Evolutionary conservation across 495 filamentous ascomycete genomes (phyloP), one percentile per base, ranked within the genome.

Genomic region (Penicillium cosmopolitanum): DNA sequence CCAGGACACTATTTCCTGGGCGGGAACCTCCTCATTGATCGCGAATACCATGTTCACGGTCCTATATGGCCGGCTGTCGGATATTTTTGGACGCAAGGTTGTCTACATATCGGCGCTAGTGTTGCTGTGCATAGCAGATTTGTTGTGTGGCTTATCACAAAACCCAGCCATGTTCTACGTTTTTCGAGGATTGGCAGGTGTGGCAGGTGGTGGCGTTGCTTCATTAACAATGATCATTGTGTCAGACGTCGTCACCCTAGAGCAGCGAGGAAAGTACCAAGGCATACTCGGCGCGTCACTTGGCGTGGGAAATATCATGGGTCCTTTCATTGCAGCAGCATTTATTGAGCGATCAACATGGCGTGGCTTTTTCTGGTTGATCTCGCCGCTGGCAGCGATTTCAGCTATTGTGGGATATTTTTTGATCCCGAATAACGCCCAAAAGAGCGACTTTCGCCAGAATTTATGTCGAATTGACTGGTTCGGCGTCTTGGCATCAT

Each of bases 21-120:
- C 89, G 5, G 90, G 88, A n/a, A 92, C 87, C 1, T 89, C 88
- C 4, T 87, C 87, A 23, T 73, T 92, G 18, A 87, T 93, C 53
- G 87, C 87, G 3, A 89, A 89, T 65, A 89, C 87, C 11, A 85
- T 87, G 54, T 90, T 89, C 53, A 84, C 84, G 13, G 81, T 85
- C n/a, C 73, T 85, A 0, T 86, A 85, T 50, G 83, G 84, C 16
- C 77, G 84, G 23, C 62, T 87, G 5, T 85, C 82, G 1, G 80
- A 85, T 69, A 84, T 85, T 25, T 82, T 85, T 56, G 84, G 84
- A 12, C 78, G 83, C 2, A 85, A 85, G 65, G 69, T 76, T 35
- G 74, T 84, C 13, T 79, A 79, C 58, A 65, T 84, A 1, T 69
- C 66, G 19, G 76, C 82, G 21, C 66, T 85, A 46, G 66, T 69